phyloP scores from a whole-genome alignment of 306 rosid species.

The Begonia loranthoides region DNA sequence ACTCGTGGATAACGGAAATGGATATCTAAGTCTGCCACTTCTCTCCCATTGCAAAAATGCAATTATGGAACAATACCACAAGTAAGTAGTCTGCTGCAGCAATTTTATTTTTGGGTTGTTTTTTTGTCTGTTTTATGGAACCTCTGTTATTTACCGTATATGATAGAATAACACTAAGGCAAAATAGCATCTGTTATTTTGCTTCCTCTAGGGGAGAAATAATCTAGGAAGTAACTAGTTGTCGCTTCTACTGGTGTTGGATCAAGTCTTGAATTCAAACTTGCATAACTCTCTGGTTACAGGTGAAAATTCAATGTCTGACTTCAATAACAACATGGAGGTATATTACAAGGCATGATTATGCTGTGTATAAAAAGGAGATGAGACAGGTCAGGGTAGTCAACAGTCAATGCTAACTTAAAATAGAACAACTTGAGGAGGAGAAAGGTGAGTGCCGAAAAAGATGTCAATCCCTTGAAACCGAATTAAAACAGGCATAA shows the following conservation, averaged over 20 bases:
- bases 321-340: slow-evolving; percentile 26
- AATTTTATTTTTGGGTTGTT: too few relatives aligned
- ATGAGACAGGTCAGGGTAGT: slow-evolving; percentile 12
- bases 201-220: too few relatives aligned
- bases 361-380: slow-evolving; percentile 15
- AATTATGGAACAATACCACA: slow-evolving; percentile 22
- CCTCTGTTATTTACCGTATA: too few relatives aligned
- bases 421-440: slow-evolving; percentile 20
- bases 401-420: slow-evolving; percentile 16
- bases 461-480: slow-evolving; percentile 39
- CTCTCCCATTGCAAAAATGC: slow-evolving; percentile 27
- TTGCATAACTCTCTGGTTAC: slow-evolving; percentile 14
- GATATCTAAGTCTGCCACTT: slow-evolving; percentile 20
- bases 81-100: slow-evolving; percentile 13
- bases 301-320: slow-evolving; percentile 37
- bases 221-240: too few relatives aligned
- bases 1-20: slow-evolving; percentile 23
- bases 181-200: too few relatives aligned
- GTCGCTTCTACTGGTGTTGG: too few relatives aligned
- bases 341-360: slow-evolving; percentile 24
- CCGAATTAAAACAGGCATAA: slow-evolving; percentile 36
- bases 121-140: too few relatives aligned
- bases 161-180: too few relatives aligned
- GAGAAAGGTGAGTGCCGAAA: slow-evolving; percentile 37
- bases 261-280: background rate